phyloP scores from a whole-genome alignment of 768 basidiomycete genomes.

The Amanita molliuscula region DNA sequence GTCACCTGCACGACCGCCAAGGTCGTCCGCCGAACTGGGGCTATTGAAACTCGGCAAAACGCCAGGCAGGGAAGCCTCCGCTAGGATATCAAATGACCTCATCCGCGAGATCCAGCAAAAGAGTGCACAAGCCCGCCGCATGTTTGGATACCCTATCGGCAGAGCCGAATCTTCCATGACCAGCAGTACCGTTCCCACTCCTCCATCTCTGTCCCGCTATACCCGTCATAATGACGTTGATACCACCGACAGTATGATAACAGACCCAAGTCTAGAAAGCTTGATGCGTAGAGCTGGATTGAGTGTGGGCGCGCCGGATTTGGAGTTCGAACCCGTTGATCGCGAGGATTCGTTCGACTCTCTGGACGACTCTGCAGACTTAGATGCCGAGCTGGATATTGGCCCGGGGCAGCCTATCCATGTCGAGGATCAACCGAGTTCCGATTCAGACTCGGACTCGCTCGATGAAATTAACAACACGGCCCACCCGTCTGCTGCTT shows the following conservation, averaged over 20 bases:
- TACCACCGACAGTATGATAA: conserved; percentile 33
- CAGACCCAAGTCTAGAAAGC: conserved; percentile 55
- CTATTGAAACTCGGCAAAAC: conserved; percentile 44
- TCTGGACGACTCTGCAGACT: background rate
- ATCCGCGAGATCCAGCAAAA: conserved; percentile 42
- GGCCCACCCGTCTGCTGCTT: conserved; percentile 60
- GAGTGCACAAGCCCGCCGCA: conserved; percentile 16
- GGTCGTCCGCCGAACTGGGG: conserved; percentile 37
- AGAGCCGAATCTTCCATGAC: conserved; percentile 55
- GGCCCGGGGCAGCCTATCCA: background rate
- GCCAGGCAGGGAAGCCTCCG: conserved; percentile 63
- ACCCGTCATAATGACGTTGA: conserved; percentile 29
- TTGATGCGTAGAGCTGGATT: conserved; percentile 59
- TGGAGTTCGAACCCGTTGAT: background rate
- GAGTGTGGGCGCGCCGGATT: conserved; percentile 14
- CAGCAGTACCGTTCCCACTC: conserved; percentile 46
- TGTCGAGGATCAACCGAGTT: conserved; percentile 3
- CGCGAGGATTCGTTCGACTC: conserved; percentile 8
- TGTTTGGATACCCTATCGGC: conserved; percentile 18
- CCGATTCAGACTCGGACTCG: conserved; percentile 41
- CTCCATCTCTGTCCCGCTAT: conserved; percentile 66
- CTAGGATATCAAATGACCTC: conserved; percentile 56
- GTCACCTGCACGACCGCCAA: conserved; percentile 43
- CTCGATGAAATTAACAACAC: conserved; percentile 47
- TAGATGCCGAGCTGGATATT: background rate